Evolutionary conservation across 2,329 filamentous ascomycete genomes (phyloP), one percentile per base, ranked within the genome.

Genomic region (Verticillium dahliae): DNA sequence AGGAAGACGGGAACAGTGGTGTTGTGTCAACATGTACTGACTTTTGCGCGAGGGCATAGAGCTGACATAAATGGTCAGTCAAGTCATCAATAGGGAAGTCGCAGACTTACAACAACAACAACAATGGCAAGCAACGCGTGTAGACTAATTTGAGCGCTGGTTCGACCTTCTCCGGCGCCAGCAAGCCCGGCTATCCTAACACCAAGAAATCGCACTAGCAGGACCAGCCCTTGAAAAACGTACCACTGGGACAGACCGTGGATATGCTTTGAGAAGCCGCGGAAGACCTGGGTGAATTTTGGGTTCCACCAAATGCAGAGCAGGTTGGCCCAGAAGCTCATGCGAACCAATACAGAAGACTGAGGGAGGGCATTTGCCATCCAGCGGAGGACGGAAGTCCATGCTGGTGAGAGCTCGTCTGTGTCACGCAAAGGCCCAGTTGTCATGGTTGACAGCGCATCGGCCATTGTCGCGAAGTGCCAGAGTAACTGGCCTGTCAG

Each of bases 231-330:
- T 68, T 92, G 90, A 63, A 88, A 83, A 1, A 79, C 80, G 69
- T 91, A 90, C 81, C 90, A 90, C 59, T 85, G 80, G 3, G 78
- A 76, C 13, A 90, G 80, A 0, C 88, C 87, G 3, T 81, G 71
- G 37, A 90, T 78, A 61, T 84, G 86, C 64, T 76, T 81, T 34
- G 79, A 83, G 70, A 82, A 89, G 60, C 85, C 87, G n/a, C 82
- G 78, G 38, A 80, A 77, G 3, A 81, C 83, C 67, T 87, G 80
- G 38, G 84, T 80, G 65, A 90, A 84, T 62, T 82, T 82, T 0
- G 87, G 87, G 64, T 90, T 91, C 89, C 89, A 91, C 81, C 85
- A 89, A 13, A 82, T 73, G 3, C 85, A 81, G 18, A 81, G 67
- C 2, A 85, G 65, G 39, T 81, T 82, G 13, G 80, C 73, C 59